Evolutionary conservation across 2,329 filamentous ascomycete genomes (phyloP), one percentile per base, ranked within the genome.

Genomic region (Curvularia hawaiiensis): DNA sequence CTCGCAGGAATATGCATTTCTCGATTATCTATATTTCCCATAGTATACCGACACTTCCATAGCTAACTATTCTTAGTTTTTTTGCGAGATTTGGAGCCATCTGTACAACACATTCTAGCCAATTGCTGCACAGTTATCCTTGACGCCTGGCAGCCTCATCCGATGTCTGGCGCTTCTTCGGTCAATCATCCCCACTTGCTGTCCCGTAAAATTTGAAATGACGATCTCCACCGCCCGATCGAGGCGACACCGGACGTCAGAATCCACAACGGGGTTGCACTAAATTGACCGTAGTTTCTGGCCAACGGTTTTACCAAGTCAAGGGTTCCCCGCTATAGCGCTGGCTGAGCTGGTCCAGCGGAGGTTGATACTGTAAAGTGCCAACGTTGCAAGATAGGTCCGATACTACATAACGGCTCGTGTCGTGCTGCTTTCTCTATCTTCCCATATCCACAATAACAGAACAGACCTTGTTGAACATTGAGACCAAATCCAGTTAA

Each of bases 311-410:
- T 44, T 50, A 38, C 26, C 18, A 38, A 30, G 39, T 30, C 47
- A 50, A 44, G 47, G 52, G 30, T 45, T 51, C 52, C 52, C 47
- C 52, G 40, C 52, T 20, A 30, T 38, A n/a, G 16, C 26, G 46
- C 9, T 39, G 24, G 22, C 28, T 14, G 22, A 20, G 31, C 8
- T 14, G n/a, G 33, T 24, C 46, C 24, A 50, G 39, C 47, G 47
- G 47, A 31, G n/a, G 16, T 14, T 20, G 26, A 46, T 22, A 46
- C 26, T 31, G 26, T 14, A 9, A 31, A 24, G 10, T 46, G 26
- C n/a, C 31, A 20, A 4, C n/a, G n/a, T 31, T 20, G 28, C 14
- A 31, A 33, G 44, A 46, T 46, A 46, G 44, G 44, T 46, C 44
- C 44, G 28, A 46, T 46, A 33, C 44, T 46, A 46, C 44, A 31